Evolutionary conservation across 2,329 filamentous ascomycete genomes (phyloP).

Genomic region (Basipetospora sp.): DNA sequence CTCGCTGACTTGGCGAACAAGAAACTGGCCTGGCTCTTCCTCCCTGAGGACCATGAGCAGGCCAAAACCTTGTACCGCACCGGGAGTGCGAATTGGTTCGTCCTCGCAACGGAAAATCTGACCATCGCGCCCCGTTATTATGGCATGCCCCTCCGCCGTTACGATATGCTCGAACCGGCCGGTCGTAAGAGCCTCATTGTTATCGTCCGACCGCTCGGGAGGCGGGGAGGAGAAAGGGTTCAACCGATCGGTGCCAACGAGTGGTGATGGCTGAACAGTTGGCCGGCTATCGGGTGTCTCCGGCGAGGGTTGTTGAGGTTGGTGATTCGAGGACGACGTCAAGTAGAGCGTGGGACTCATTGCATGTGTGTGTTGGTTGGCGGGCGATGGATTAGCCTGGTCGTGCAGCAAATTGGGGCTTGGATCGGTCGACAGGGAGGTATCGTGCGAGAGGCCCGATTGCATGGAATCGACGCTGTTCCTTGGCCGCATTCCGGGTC

Average conservation of each 20-base stretch:
- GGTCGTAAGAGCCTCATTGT: constrained; percentile 41
- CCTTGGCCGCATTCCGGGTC: no score
- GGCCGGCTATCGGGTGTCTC: no score
- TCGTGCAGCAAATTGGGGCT: no score
- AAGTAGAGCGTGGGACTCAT: no score
- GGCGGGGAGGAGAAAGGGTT: neutral
- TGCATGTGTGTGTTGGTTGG: neutral
- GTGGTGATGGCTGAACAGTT: no score
- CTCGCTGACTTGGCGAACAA: constrained; percentile 64
- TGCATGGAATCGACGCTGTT: no score
- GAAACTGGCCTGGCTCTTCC: constrained; percentile 49
- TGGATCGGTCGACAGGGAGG: neutral
- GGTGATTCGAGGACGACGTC: neutral
- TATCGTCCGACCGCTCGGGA: neutral
- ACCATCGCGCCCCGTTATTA: constrained; percentile 66
- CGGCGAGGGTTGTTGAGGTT: neutral
- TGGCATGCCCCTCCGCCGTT: constrained; percentile 63
- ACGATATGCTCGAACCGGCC: constrained; percentile 64
- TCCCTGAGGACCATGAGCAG: constrained; percentile 61
- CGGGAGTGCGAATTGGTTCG: constrained; percentile 78
- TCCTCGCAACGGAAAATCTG: constrained; percentile 72
- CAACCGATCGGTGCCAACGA: neutral
- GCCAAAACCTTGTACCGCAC: constrained; percentile 68
- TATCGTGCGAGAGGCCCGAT: neutral
- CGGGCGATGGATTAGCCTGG: no score